phyloP scores from a whole-genome alignment of 768 basidiomycete genomes.

The Amanita pallidorosea region DNA sequence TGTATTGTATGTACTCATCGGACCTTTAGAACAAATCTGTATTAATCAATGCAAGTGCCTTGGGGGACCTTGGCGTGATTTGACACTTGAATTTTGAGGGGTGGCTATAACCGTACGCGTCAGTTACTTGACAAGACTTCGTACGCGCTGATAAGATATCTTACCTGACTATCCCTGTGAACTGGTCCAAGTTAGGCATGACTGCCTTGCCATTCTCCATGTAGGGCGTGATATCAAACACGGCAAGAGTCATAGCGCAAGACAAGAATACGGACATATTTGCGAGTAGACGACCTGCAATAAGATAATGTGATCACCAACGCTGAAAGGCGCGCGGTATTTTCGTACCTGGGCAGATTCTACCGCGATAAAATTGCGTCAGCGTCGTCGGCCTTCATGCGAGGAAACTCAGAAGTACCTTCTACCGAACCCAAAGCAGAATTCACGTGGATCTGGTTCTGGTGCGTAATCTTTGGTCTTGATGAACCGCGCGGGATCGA shows the following conservation, averaged over 20 bases:
- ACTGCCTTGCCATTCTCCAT: conserved; percentile 16
- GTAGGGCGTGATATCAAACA: conserved; percentile 25
- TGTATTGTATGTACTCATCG: too few species aligned
- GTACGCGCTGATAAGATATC: neutral
- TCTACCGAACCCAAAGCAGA: conserved; percentile 47
- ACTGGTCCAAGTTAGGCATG: conserved; percentile 28
- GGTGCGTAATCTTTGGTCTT: conserved; percentile 21
- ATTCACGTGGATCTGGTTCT: conserved; percentile 31
- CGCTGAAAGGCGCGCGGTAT: neutral
- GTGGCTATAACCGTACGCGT: conserved; percentile 9
- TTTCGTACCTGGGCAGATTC: conserved; percentile 23
- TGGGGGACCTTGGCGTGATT: conserved; percentile 2
- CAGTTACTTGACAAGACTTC: neutral
- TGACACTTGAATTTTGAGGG: conserved; percentile 16
- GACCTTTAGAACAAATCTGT: neutral
- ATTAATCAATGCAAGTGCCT: conserved; percentile 12
- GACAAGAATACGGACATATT: conserved; percentile 34
- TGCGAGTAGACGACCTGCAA: conserved; percentile 16
- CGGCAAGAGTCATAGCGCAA: conserved; percentile 28
- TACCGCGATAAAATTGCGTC: neutral
- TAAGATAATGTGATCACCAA: neutral
- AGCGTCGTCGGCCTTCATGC: neutral
- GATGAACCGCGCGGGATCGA: conserved; percentile 40
- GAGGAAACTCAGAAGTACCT: conserved; percentile 16
- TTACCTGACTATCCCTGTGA: conserved; percentile 36